A percentile compares a stretch with the other conserved stretches of the same genome.
Evolutionary conservation across 345 rosid genomes (phyloP).

Genomic region (Turritis glabra): DNA sequence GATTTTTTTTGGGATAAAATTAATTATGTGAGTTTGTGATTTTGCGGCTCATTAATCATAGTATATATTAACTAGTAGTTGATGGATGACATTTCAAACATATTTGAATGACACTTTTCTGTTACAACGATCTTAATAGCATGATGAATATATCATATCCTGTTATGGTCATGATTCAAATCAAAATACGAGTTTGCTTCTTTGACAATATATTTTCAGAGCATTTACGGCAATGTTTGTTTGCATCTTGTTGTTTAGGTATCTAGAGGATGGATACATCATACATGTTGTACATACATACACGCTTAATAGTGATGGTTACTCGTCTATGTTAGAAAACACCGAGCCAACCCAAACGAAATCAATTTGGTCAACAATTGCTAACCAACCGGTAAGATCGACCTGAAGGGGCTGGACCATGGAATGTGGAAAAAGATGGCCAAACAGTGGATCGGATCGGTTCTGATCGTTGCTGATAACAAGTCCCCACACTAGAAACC

Average conservation of each 20-base stretch:
- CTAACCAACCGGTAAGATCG: constrained; percentile 35
- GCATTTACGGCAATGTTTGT: constrained; percentile 38
- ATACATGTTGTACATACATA: constrained; percentile 19
- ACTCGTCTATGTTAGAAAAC: constrained; percentile 18
- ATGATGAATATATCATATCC: constrained; percentile 2
- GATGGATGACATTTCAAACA: constrained; percentile 6
- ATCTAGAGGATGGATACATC: constrained; percentile 26
- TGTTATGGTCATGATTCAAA: constrained; percentile 15
- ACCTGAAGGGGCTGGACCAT: constrained; percentile 38
- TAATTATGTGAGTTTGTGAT: background rate
- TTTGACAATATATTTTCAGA: constrained; percentile 4
- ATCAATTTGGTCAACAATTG: constrained; percentile 27
- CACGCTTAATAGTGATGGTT: constrained; percentile 33
- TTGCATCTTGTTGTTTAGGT: constrained; percentile 35
- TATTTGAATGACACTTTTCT: background rate
- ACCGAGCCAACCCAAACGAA: constrained; percentile 11
- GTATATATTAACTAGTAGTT: background rate
- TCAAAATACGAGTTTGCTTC: constrained; percentile 13
- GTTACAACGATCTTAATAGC: background rate
- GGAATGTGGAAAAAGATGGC: constrained; percentile 40
- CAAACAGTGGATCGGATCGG: constrained; percentile 27
- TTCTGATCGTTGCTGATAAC: constrained; percentile 27
- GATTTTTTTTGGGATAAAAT: background rate
- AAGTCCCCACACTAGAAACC: constrained; percentile 43
- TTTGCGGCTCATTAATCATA: background rate